A percentile compares a stretch with the other conserved stretches of the same genome.
Conservation (phyloP, 345 rosid species). For the Corchorus capsularis region DNA sequence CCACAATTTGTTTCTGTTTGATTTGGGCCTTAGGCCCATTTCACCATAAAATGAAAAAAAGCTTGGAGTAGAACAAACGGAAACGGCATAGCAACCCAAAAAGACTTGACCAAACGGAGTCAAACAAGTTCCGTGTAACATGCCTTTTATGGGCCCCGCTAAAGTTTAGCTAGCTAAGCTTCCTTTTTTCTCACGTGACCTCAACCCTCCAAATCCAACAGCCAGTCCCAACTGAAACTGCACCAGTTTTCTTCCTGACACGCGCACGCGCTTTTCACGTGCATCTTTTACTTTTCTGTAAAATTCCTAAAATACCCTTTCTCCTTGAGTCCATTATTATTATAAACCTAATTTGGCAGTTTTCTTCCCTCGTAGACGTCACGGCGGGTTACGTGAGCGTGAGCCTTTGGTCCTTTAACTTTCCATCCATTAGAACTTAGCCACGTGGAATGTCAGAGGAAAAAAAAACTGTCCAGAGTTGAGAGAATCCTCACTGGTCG, state of each 20-base stretch:
- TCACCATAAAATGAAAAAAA: no score
- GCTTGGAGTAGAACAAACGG: no score
- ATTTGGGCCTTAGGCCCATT: no score
- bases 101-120: no score
- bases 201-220: not conserved
- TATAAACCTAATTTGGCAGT: not conserved
- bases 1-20: no score
- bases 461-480: conserved; percentile 10
- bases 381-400: conserved; percentile 17
- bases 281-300: not conserved
- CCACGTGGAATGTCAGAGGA: conserved; percentile 22
- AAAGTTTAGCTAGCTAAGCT: no score
- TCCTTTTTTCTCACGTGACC: conserved; percentile 6
- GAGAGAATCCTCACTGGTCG: not conserved
- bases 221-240: no score
- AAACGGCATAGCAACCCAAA: no score
- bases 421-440: conserved; percentile 18
- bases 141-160: no score
- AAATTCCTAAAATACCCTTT: not conserved
- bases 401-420: not conserved
- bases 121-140: no score
- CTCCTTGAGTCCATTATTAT: not conserved
- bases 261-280: not conserved
- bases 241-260: not conserved
- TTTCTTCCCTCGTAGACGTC: conserved; percentile 16